phyloP scores from a whole-genome alignment of 352 stramenopile species.

The Paralagenidium karlingii region DNA sequence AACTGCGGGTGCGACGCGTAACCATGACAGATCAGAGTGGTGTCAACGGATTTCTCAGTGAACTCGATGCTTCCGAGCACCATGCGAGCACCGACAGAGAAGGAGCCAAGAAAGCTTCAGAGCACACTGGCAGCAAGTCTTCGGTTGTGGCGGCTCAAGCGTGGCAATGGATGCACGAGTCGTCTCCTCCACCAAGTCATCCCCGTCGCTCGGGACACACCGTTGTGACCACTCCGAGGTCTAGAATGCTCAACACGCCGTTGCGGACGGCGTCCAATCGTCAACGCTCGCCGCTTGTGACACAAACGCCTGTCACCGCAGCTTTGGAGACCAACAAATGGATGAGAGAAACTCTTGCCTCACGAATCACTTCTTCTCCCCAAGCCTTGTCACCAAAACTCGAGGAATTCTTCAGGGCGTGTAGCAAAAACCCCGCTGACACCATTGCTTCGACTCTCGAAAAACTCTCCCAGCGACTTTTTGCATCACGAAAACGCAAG shows the following conservation, averaged over 20 bases:
- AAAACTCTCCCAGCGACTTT: constrained; percentile 33
- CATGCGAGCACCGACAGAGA: neutral
- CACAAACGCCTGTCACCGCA: constrained; percentile 59
- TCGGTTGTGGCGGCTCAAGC: constrained; percentile 15
- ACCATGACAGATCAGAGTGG: too few species aligned
- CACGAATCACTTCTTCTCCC: too few species aligned
- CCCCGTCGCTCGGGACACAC: neutral
- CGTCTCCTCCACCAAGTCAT: constrained; percentile 18
- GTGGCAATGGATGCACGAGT: constrained; percentile 52
- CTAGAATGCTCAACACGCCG: neutral
- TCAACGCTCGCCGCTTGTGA: constrained; percentile 24
- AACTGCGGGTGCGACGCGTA: too few species aligned
- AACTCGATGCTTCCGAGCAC: too few species aligned
- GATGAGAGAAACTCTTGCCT: constrained; percentile 38
- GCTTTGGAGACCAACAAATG: constrained; percentile 77
- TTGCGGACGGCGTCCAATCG: constrained; percentile 14
- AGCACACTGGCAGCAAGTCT: neutral
- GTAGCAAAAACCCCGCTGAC: constrained; percentile 33
- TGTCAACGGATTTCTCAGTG: too few species aligned
- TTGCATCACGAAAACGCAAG: constrained; percentile 22
- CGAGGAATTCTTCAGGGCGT: constrained; percentile 44
- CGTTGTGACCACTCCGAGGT: neutral
- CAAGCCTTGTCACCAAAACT: too few species aligned
- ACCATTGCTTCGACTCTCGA: constrained; percentile 30
- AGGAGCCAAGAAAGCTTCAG: neutral